Percentiles rank a stretch among this genome's conserved stretches.
Conservation (phyloP, 768 basidiomycete genomes). For the Dentipellis sp. region DNA sequence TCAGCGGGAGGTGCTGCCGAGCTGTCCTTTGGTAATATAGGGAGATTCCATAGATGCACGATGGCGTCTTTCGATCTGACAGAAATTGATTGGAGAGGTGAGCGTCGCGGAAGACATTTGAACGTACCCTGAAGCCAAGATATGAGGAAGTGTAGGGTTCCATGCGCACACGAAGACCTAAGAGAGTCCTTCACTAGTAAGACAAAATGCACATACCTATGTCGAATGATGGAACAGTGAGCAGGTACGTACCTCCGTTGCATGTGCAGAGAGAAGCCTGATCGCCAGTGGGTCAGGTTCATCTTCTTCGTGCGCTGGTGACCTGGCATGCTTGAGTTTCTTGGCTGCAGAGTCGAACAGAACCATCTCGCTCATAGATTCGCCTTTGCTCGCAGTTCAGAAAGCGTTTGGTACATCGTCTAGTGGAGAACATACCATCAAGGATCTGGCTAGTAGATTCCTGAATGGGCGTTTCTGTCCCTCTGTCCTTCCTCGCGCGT, state of each 20-base stretch:
- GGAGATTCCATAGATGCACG: slow-evolving; percentile 65
- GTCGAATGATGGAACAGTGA: background rate
- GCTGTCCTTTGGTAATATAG: slow-evolving; percentile 25
- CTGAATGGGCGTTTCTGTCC: slow-evolving; percentile 29
- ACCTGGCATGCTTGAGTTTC: slow-evolving; percentile 15
- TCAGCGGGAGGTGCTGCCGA: slow-evolving; percentile 13
- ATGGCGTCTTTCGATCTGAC: slow-evolving; percentile 67
- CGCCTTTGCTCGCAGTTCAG: background rate
- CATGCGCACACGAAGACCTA: slow-evolving; percentile 79
- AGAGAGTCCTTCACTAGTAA: background rate
- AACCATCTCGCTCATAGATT: background rate
- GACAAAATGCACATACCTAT: background rate
- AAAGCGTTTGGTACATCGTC: too few relatives aligned
- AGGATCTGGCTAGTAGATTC: slow-evolving; percentile 15
- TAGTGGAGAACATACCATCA: slow-evolving; percentile 27
- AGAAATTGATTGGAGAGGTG: background rate
- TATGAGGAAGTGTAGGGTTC: slow-evolving; percentile 51
- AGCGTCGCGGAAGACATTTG: background rate
- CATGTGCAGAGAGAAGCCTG: slow-evolving; percentile 40
- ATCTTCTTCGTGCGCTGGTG: slow-evolving; percentile 15
- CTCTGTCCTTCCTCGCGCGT: slow-evolving; percentile 42
- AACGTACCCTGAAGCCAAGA: slow-evolving; percentile 69
- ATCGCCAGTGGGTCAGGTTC: slow-evolving; percentile 31
- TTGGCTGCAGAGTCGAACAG: background rate
- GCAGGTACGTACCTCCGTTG: slow-evolving; percentile 17